These are phyloP conservation scores for Neurospora crassa DNA, from an alignment of 2,329 filamentous ascomycete genomes.

Conservation along the genomic window DNA sequence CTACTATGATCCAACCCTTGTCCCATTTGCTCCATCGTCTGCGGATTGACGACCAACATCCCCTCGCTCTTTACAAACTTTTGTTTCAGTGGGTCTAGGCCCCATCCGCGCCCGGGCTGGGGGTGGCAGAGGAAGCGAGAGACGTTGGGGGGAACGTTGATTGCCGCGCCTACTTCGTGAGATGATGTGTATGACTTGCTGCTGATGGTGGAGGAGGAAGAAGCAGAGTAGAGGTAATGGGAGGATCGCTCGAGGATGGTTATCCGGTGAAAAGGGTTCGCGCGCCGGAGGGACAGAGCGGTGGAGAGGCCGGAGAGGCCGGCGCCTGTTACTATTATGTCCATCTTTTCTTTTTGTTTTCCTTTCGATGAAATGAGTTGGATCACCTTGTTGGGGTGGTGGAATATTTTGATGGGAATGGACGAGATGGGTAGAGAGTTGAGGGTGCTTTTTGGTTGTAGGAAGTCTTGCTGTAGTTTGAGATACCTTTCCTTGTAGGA, in stretches of 20 bases:
- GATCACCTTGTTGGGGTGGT: too few relatives aligned
- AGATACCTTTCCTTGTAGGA: background rate
- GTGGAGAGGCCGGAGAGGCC: conserved; percentile 24
- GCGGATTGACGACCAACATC: conserved; percentile 2
- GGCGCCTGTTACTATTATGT: conserved; percentile 22
- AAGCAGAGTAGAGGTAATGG: background rate
- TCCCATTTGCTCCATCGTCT: conserved; percentile 2
- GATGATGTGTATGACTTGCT: background rate
- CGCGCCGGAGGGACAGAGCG: conserved; percentile 21
- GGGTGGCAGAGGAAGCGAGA: conserved; percentile 20
- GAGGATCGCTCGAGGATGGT: conserved; percentile 20
- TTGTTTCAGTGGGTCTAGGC: conserved; percentile 20
- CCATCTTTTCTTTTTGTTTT: conserved; percentile 10
- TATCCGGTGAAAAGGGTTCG: conserved; percentile 15
- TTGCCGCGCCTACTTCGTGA: conserved; percentile 31
- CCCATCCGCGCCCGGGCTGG: conserved; percentile 13
- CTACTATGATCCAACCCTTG: background rate
- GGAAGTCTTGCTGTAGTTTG: too few relatives aligned
- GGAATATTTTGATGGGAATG: too few relatives aligned
- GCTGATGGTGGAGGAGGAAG: background rate
- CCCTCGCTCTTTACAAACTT: conserved; percentile 13
- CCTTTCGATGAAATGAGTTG: background rate
- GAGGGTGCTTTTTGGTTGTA: too few relatives aligned
- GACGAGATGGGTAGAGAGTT: too few relatives aligned
- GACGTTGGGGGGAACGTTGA: conserved; percentile 28